These are phyloP conservation scores for Asterionellopsis glacialis DNA, from an alignment of 108 stramenopile genomes.

Conservation along the genomic window DNA sequence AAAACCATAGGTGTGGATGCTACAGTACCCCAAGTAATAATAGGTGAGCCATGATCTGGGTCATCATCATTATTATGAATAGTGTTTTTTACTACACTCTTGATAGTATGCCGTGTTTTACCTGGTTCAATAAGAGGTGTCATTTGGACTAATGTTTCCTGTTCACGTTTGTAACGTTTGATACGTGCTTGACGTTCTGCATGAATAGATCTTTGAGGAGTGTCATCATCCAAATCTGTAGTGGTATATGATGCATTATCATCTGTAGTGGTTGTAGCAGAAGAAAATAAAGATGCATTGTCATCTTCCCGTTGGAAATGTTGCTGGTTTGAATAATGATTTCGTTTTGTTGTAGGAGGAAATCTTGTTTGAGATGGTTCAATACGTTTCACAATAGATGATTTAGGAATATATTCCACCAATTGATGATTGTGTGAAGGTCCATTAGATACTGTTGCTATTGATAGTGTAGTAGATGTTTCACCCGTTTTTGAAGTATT, in stretches of 20 bases:
- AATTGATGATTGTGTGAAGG: slow-evolving; percentile 23
- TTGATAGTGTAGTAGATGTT: slow-evolving; percentile 1
- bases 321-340: too few relatives aligned
- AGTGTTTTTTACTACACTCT: too few relatives aligned
- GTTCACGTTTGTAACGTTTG: slow-evolving; percentile 21
- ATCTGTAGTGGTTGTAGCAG: neutral
- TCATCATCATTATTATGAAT: too few relatives aligned
- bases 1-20: slow-evolving; percentile 56
- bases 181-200: slow-evolving; percentile 32
- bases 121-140: slow-evolving; percentile 69
- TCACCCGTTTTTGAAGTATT: too few relatives aligned
- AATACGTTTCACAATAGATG: slow-evolving; percentile 45
- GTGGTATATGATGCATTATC: slow-evolving; percentile 41
- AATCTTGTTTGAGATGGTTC: slow-evolving; percentile 65
- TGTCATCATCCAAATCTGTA: slow-evolving; percentile 68
- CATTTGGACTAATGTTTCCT: slow-evolving; percentile 60
- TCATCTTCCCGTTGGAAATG: too few relatives aligned
- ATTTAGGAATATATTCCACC: slow-evolving; percentile 65
- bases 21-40: slow-evolving; percentile 72
- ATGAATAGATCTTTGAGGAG: slow-evolving; percentile 18
- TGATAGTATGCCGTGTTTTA: too few relatives aligned
- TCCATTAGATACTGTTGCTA: slow-evolving; percentile 11
- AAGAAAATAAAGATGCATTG: slow-evolving; percentile 3
- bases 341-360: slow-evolving; percentile 8
- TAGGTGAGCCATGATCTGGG: slow-evolving; percentile 26